phyloP scores from a whole-genome alignment of 306 rosid genomes.

The Cucumis hystrix region DNA sequence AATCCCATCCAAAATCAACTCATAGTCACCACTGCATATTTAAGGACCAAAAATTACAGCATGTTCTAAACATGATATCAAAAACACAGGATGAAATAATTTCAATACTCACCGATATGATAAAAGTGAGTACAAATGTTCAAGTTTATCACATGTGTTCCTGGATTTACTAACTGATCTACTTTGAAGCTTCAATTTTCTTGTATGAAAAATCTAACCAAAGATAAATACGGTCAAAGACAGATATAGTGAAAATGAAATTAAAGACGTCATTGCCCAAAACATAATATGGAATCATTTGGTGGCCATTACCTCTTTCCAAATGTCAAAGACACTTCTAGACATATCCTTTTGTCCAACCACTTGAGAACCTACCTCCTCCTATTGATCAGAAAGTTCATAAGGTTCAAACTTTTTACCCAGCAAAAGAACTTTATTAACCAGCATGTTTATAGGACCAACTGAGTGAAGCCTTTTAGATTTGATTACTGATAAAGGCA shows the following conservation, averaged over 20 bases:
- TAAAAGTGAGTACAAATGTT: constrained; percentile 53
- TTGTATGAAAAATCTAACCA: constrained; percentile 63
- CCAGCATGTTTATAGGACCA: background rate
- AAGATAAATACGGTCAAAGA: background rate
- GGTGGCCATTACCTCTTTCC: constrained; percentile 61
- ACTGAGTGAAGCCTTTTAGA: background rate
- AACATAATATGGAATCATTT: constrained; percentile 5
- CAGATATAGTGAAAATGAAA: background rate
- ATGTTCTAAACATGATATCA: background rate
- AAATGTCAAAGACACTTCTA: constrained; percentile 55
- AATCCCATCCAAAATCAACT: constrained; percentile 83
- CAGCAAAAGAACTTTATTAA: background rate
- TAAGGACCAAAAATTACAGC: constrained; percentile 7
- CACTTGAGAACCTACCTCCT: constrained; percentile 75
- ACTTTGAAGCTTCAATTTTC: constrained; percentile 44
- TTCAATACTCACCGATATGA: constrained; percentile 50
- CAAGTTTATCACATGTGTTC: constrained; percentile 40
- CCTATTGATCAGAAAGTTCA: constrained; percentile 31
- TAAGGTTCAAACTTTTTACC: background rate
- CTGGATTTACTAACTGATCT: constrained; percentile 23
- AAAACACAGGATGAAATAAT: constrained; percentile 11
- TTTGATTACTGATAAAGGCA: background rate
- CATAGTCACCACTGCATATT: constrained; percentile 69
- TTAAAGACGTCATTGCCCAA: constrained; percentile 1
- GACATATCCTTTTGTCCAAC: constrained; percentile 81